These are phyloP conservation scores for Rhynchosporium graminicola DNA, from an alignment of 2,329 filamentous ascomycete species.

Conservation along the genomic window DNA sequence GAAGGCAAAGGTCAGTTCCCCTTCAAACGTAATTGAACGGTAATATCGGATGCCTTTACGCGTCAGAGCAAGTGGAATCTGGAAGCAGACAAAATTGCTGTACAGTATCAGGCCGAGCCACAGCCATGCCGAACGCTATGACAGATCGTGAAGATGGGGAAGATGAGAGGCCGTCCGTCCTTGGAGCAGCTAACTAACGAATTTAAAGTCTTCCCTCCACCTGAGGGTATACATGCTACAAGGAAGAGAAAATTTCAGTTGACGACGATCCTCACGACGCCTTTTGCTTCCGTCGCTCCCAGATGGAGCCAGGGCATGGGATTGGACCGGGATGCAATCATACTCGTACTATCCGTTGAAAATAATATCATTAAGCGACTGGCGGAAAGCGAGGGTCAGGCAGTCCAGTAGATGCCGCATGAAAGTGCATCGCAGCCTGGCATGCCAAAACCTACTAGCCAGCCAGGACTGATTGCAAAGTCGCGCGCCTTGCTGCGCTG, in stretches of 20 bases:
- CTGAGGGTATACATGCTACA: slow-evolving; percentile 16
- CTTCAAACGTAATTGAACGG: slow-evolving; percentile 3
- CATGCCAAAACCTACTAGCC: slow-evolving; percentile 12
- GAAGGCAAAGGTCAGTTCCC: slow-evolving; percentile 12
- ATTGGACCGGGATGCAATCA: slow-evolving; percentile 10
- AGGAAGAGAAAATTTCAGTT: slow-evolving; percentile 22
- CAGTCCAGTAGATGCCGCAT: slow-evolving; percentile 5
- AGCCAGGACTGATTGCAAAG: slow-evolving; percentile 1
- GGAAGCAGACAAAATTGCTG: neutral
- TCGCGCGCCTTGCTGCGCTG: no score
- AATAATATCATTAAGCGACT: slow-evolving; percentile 10
- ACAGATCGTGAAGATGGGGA: neutral
- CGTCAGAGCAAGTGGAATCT: slow-evolving; percentile 13
- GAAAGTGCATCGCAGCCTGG: slow-evolving; percentile 6
- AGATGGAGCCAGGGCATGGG: slow-evolving; percentile 20
- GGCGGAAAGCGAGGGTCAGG: slow-evolving; percentile 9
- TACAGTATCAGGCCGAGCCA: slow-evolving; percentile 23
- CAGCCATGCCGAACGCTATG: neutral
- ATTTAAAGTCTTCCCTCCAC: slow-evolving; percentile 8
- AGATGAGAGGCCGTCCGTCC: neutral
- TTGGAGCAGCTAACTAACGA: no score
- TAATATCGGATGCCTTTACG: slow-evolving; percentile 7
- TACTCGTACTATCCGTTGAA: slow-evolving; percentile 5
- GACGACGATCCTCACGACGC: slow-evolving; percentile 24
- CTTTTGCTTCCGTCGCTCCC: slow-evolving; percentile 22